A percentile compares a stretch with the other conserved stretches of the same genome.
Conservation (phyloP, 129 eudicot species). For the Saussurea involucrata region DNA sequence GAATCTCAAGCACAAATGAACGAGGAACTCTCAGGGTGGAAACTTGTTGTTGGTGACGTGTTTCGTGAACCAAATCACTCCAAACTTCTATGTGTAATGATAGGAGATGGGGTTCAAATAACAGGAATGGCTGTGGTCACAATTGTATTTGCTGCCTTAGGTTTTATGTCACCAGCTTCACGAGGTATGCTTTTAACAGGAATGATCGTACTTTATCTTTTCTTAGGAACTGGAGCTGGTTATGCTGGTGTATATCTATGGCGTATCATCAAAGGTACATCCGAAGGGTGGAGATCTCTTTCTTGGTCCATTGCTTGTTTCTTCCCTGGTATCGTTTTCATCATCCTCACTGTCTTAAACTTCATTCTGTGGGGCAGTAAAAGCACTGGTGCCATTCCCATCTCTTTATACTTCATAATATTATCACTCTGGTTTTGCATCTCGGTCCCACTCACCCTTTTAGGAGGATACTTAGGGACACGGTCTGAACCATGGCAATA, state of each 20-base stretch:
- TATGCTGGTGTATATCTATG: conserved; percentile 44
- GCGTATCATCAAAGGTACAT: conserved; percentile 50
- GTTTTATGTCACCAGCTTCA: conserved; percentile 56
- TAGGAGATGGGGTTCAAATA: conserved; percentile 56
- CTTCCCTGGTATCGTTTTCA: conserved; percentile 59
- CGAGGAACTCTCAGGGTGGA: conserved; percentile 61
- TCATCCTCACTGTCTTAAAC: conserved; percentile 49
- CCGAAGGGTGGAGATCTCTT: conserved; percentile 64
- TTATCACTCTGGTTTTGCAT: conserved; percentile 65
- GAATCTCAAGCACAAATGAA: conserved; percentile 76
- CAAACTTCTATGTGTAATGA: conserved; percentile 47
- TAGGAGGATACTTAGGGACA: conserved; percentile 62
- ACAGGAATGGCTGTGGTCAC: conserved; percentile 58
- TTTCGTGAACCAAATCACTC: conserved; percentile 50
- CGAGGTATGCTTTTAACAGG: conserved; percentile 53
- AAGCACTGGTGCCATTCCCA: conserved; percentile 66
- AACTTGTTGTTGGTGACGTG: conserved; percentile 61
- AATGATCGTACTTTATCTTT: conserved; percentile 50
- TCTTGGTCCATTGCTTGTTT: conserved; percentile 62
- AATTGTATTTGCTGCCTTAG: conserved; percentile 49
- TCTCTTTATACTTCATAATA: conserved; percentile 48
- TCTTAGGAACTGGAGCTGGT: conserved; percentile 49
- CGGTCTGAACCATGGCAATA: conserved; percentile 46
- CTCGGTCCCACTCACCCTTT: conserved; percentile 61
- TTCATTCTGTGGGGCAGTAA: conserved; percentile 69